A percentile compares a stretch with the other conserved stretches of the same genome.
Conservation (phyloP, 1,139 yeast genomes). For the Taphrina wiesneri region DNA sequence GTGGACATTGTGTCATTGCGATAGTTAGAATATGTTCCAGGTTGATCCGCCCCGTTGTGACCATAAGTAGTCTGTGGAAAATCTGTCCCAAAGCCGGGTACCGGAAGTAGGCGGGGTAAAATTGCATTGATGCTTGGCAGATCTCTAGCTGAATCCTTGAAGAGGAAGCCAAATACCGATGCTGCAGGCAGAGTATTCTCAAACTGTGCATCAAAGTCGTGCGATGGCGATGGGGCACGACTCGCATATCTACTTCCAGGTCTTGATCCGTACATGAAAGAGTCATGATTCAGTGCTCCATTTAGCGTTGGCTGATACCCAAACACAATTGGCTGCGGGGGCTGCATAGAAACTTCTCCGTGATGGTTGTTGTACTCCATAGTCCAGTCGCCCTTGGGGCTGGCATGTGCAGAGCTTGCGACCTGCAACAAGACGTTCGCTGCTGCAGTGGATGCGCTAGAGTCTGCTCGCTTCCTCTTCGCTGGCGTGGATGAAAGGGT, state of each 20-base stretch:
- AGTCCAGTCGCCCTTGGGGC: conserved; percentile 26
- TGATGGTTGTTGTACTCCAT: conserved; percentile 10
- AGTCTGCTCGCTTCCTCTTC: conserved; percentile 28
- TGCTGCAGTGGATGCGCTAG: conserved; percentile 30
- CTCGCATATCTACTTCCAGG: conserved; percentile 29
- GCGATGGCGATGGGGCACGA: conserved; percentile 30
- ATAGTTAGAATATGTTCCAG: conserved; percentile 18
- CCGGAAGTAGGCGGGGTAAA: conserved; percentile 24
- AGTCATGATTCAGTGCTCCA: conserved; percentile 8
- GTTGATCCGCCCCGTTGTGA: conserved; percentile 19
- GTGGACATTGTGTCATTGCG: conserved; percentile 20
- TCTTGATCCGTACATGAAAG: conserved; percentile 6
- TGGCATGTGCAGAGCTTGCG: conserved; percentile 29
- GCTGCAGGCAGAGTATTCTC: conserved; percentile 25
- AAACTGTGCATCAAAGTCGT: conserved; percentile 31
- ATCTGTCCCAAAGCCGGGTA: conserved; percentile 4
- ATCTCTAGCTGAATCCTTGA: conserved; percentile 26
- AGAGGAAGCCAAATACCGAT: conserved; percentile 24
- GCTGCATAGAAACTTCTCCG: conserved; percentile 27
- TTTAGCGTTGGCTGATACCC: conserved; percentile 14
- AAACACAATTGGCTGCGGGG: conserved; percentile 24
- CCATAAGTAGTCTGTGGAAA: conserved; percentile 1
- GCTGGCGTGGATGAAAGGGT: conserved; percentile 20
- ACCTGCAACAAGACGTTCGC: conserved; percentile 27
- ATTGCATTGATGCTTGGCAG: conserved; percentile 24